These are phyloP conservation scores for Jatropha curcas DNA, from an alignment of 345 rosid genomes.

Conservation along the genomic window DNA sequence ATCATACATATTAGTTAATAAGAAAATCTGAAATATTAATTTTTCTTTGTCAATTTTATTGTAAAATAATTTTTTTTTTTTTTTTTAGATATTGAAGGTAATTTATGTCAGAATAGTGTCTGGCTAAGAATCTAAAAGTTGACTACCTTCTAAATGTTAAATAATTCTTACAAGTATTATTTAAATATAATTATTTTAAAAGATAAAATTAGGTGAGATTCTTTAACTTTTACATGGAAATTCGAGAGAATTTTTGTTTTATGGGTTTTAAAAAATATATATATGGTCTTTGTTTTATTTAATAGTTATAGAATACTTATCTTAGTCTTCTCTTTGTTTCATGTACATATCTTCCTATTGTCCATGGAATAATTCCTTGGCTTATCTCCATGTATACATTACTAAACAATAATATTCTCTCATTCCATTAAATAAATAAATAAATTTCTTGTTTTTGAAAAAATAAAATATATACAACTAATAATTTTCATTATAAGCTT, in stretches of 20 bases:
- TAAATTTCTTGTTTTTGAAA: no score
- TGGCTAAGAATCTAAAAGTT: not conserved
- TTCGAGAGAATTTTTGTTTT: constrained; percentile 9
- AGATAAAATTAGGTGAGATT: not conserved
- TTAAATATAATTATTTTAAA: not conserved
- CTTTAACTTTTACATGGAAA: constrained; percentile 4
- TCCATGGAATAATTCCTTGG: constrained; percentile 12
- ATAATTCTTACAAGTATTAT: not conserved
- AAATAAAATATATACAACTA: no score
- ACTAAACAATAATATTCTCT: not conserved
- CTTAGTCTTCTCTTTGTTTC: constrained; percentile 6
- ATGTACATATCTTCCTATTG: constrained; percentile 6
- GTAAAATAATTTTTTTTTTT: not conserved
- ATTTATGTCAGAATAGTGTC: not conserved
- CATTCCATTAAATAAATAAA: not conserved
- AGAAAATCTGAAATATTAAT: no score
- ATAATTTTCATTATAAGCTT: no score
- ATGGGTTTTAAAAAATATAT: not conserved
- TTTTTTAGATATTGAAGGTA: not conserved
- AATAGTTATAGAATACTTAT: no score
- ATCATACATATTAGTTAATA: no score
- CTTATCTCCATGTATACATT: not conserved
- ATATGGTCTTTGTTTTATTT: no score
- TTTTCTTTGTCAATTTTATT: not conserved
- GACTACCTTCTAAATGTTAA: not conserved